These are phyloP conservation scores for Phascolomyces articulosus DNA, from an alignment of 371 early-diverging fungal genomes.

Conservation along the genomic window DNA sequence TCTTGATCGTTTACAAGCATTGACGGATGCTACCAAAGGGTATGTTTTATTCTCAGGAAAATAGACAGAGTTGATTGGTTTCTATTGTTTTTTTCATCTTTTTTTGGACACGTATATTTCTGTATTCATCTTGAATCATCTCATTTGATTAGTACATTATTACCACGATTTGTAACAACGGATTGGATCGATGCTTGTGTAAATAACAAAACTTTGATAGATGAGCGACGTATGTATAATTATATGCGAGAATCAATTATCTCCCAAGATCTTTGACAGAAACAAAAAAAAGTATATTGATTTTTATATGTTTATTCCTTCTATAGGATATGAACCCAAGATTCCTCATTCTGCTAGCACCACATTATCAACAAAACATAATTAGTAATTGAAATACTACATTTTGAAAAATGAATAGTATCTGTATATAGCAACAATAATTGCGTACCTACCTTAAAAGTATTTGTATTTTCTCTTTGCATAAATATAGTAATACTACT, in stretches of 20 bases:
- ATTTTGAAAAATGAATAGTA: too few relatives aligned
- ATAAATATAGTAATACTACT: too few relatives aligned
- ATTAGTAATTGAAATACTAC: too few relatives aligned
- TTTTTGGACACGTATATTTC: too few relatives aligned
- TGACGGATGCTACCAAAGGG: constrained; percentile 24
- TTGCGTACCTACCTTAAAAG: too few relatives aligned
- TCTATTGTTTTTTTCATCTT: too few relatives aligned
- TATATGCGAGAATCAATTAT: not conserved
- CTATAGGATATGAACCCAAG: constrained; percentile 16
- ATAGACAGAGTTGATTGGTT: too few relatives aligned
- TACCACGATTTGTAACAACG: constrained; percentile 21
- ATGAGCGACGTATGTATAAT: constrained; percentile 20
- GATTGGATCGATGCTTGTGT: constrained; percentile 27
- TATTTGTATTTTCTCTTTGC: too few relatives aligned
- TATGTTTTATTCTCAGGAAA: too few relatives aligned
- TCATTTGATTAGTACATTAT: constrained; percentile 4
- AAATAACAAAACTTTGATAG: constrained; percentile 14
- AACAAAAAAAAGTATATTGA: not conserved
- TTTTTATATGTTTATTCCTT: not conserved
- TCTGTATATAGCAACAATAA: too few relatives aligned
- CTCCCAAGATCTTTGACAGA: not conserved
- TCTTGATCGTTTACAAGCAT: constrained; percentile 13
- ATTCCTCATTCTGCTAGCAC: constrained; percentile 5
- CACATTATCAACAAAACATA: not conserved
- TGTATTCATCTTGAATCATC: not conserved